Evolutionary conservation across 495 filamentous ascomycete species (phyloP).

Genomic region (Hyaloscypha finlandica): DNA sequence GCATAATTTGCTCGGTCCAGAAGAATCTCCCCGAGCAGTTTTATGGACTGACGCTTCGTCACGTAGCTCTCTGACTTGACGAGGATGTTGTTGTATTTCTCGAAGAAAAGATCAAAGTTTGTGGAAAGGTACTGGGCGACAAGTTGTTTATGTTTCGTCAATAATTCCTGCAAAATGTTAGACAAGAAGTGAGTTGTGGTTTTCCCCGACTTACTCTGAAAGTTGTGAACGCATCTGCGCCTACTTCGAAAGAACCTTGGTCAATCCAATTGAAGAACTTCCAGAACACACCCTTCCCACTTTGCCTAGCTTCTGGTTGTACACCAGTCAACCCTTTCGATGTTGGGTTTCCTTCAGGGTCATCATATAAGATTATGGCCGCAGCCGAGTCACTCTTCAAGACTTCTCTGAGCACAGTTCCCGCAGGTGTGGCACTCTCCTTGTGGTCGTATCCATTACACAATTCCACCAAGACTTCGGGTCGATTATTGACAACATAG

Average conservation of each 20-base stretch:
- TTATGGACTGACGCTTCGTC: constrained; percentile 97
- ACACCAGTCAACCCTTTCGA: constrained; percentile 62
- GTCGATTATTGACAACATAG: constrained; percentile 79
- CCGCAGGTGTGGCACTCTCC: constrained; percentile 91
- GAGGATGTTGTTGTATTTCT: constrained; percentile 83
- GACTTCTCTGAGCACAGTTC: constrained; percentile 86
- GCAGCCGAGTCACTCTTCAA: constrained; percentile 89
- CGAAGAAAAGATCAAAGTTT: constrained; percentile 91
- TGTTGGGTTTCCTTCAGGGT: constrained; percentile 61
- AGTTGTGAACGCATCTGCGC: constrained; percentile 95
- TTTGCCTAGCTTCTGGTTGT: constrained; percentile 65
- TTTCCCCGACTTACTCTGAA: constrained; percentile 68
- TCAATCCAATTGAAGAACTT: constrained; percentile 98
- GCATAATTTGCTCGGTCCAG: constrained; percentile 95
- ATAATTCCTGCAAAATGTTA: constrained; percentile 78
- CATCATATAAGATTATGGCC: constrained; percentile 88
- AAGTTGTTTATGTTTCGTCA: constrained; percentile 90
- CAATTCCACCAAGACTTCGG: constrained; percentile 83
- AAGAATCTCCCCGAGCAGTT: constrained; percentile 91
- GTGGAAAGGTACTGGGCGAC: constrained; percentile 81
- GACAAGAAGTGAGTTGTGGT: constrained; percentile 47
- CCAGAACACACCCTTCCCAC: constrained; percentile 88
- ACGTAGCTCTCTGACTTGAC: constrained; percentile 94
- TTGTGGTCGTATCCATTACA: constrained; percentile 87
- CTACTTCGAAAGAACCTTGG: constrained; percentile 90